Base-by-base conservation (phyloP, 2,329 filamentous ascomycete species). In the Penicillium capsulatum region DNA sequence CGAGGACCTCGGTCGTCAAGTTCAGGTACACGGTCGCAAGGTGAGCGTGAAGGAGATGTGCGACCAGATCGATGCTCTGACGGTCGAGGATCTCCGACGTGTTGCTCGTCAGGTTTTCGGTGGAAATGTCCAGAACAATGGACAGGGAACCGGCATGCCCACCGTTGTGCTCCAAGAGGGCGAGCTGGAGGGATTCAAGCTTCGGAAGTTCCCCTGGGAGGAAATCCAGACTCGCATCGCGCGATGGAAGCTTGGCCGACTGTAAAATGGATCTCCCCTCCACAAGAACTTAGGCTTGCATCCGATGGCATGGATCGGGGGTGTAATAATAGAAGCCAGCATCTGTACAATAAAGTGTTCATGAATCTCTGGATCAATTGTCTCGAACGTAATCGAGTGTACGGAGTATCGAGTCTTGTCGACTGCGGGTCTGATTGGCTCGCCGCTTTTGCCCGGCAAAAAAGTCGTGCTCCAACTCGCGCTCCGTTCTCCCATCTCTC, bases 81-180 rank as follows among this genome's bases (percentile, higher is more conserved):
- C 85, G 0, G 79, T 94, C 0, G 57, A 77, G 7, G 92, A 98
- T 63, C 70, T 98, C 49, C 75, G 87, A 20, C 75, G 88, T 34
- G 91, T 97, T 3, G 92, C 92, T 4, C 74, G 72, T 51, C 72
- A 80, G 52, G 83, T 98, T 7, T 81, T 96, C 39, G 79, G 83
- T 31, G 92, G 92, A 0, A 63, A 79, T 49, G 83, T 94, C 3
- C 60, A 77, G 47, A 97, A 96, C 63, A 61, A 70, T 0, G 91
- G 91, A 1, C 61, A 71, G 0, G 91, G 92, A 3, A 92, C 81
- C 47, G 92, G 92, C 10, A 84, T 87, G 14, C 92, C 92, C 3
- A 98, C 92, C 0, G 89, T 98, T 16, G 91, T 98, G 31, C 61
- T 98, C 56, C 91, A 97, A 72, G 91, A 96, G 70, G 88, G 88